Evolutionary conservation across 768 basidiomycete species (phyloP), one percentile per base, ranked within the genome.

Genomic region (Phaffia australis): DNA sequence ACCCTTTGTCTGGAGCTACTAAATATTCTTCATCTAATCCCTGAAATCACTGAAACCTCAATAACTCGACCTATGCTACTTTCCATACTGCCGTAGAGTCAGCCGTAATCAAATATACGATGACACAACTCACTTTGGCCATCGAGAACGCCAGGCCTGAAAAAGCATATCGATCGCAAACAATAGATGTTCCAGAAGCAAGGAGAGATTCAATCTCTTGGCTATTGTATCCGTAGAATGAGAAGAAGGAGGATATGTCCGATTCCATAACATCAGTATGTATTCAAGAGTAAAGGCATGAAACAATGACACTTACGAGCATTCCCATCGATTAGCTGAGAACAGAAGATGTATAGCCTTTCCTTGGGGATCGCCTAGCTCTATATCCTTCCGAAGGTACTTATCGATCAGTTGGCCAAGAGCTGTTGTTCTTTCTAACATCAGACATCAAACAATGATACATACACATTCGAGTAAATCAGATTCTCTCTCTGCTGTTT

Each of bases 261-360:
- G 30, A 29, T n/a, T n/a, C n/a, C n/a, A n/a, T n/a, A n/a, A n/a
- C n/a, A n/a, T n/a, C n/a, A n/a, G n/a, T n/a, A n/a, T n/a, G n/a
- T n/a, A n/a, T n/a, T n/a, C n/a, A n/a, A n/a, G n/a, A n/a, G n/a
- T n/a, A n/a, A n/a, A 56, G 35, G n/a, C 35, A 21, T 25, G 19
- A 1, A 18, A 5, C 8, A 77, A 80, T 72, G 21, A 5, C 8
- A 77, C 80, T 72, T 66, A 94, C 89, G 87, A 86, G 69, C 87
- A 83, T 75, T 98, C 93, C 95, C 95, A 98, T 47, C 94, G 83
- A 74, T 99, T 99, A 1, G 93, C 95, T 54, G 90, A 86, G 80
- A 99, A 98, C 64, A 99, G 82, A 3, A 97, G 83, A 74, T 98
- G 94, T 58, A 98, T 85, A 1, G 86, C 88, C 69, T 81, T 87